These are phyloP conservation scores for Aspergillus indologenus DNA, from an alignment of 495 filamentous ascomycete species.

Conservation along the genomic window DNA sequence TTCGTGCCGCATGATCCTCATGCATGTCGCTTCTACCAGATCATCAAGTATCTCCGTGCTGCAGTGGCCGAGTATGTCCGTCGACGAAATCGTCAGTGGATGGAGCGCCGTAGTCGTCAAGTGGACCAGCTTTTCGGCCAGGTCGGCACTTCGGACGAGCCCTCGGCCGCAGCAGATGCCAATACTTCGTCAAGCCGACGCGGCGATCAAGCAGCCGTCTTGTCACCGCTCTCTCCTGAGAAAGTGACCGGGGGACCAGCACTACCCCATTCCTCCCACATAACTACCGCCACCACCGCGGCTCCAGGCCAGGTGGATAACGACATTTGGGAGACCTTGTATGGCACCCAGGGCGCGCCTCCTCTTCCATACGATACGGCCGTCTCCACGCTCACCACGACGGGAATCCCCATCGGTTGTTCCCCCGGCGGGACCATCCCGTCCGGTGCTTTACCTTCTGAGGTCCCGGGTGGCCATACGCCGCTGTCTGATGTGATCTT, in stretches of 20 bases:
- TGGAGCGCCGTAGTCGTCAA: constrained; percentile 37
- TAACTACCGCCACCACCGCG: constrained; percentile 17
- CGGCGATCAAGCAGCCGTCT: constrained; percentile 13
- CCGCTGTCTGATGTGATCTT: constrained; percentile 42
- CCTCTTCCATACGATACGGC: constrained; percentile 39
- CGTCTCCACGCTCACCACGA: constrained; percentile 49
- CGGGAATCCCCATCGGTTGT: constrained; percentile 39
- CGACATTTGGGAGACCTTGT: constrained; percentile 37
- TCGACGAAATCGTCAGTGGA: constrained; percentile 36
- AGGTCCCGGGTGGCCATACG: constrained; percentile 27
- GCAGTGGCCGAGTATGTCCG: constrained; percentile 49
- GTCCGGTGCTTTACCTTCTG: constrained; percentile 4
- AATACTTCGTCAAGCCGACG: constrained; percentile 15
- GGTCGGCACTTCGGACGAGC: constrained; percentile 25
- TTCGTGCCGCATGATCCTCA: constrained; percentile 63
- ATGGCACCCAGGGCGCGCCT: constrained; percentile 27
- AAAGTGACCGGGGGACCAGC: constrained; percentile 19
- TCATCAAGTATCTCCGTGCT: constrained; percentile 58
- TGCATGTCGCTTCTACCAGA: constrained; percentile 60
- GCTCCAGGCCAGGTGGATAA: constrained; percentile 14
- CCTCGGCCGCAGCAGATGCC: constrained; percentile 19
- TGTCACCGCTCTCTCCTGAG: constrained; percentile 27
- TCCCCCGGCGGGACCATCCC: constrained; percentile 43
- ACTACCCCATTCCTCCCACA: constrained; percentile 14
- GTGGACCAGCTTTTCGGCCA: constrained; percentile 42